Evolutionary conservation across 1,139 yeast species (phyloP).

Genomic region (Candida gigantensis): DNA sequence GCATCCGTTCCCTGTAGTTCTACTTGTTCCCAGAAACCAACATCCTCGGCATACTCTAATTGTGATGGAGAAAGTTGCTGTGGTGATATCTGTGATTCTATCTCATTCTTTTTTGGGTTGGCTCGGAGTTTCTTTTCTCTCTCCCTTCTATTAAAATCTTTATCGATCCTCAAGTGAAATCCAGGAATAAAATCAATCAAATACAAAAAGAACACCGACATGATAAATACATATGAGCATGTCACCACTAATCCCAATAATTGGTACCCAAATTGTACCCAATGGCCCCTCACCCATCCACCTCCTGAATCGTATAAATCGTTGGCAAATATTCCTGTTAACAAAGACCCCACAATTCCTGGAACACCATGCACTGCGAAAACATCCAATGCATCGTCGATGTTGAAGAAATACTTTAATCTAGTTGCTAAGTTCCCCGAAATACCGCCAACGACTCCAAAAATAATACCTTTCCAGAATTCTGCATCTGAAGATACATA

Average conservation of each 20-base stretch:
- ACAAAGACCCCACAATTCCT: slow-evolving; percentile 44
- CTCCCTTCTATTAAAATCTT: slow-evolving; percentile 36
- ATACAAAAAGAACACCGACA: slow-evolving; percentile 39
- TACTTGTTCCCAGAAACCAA: slow-evolving; percentile 26
- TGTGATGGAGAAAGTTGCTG: slow-evolving; percentile 6
- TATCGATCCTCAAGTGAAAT: slow-evolving; percentile 47
- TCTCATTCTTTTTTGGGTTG: slow-evolving; percentile 13
- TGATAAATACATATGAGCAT: slow-evolving; percentile 37
- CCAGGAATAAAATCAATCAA: slow-evolving; percentile 49
- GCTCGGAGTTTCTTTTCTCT: slow-evolving; percentile 19
- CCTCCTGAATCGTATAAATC: slow-evolving; percentile 35
- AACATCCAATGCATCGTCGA: slow-evolving; percentile 49
- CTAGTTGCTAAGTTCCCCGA: slow-evolving; percentile 42
- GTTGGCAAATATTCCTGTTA: slow-evolving; percentile 47
- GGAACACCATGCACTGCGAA: slow-evolving; percentile 50
- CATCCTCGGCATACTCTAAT: slow-evolving; percentile 10
- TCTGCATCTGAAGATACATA: slow-evolving; percentile 38
- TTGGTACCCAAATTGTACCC: slow-evolving; percentile 53
- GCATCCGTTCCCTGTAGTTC: slow-evolving; percentile 57
- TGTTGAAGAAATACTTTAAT: slow-evolving; percentile 38
- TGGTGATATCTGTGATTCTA: slow-evolving; percentile 23
- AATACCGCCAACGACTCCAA: slow-evolving; percentile 41
- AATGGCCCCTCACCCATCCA: slow-evolving; percentile 52
- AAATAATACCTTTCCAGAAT: slow-evolving; percentile 45
- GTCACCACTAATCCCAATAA: slow-evolving; percentile 45